Evolutionary conservation across 768 basidiomycete species (phyloP), one percentile per base, ranked within the genome.

Genomic region (Suillus subluteus): DNA sequence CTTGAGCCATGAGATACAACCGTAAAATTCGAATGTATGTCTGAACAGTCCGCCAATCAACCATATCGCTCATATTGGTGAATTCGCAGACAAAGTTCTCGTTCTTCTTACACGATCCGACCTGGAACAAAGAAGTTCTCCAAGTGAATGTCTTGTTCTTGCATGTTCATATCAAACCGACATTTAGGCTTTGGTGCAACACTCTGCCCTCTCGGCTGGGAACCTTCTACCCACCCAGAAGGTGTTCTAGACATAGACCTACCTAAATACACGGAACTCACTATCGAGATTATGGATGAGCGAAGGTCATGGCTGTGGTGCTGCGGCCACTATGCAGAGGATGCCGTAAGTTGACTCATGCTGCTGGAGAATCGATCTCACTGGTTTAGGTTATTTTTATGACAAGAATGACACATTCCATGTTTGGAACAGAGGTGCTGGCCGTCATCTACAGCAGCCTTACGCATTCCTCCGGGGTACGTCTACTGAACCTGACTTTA

Each of bases 221-320:
- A 64, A 7, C 67, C 79, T 4, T 76, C 75, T 35, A 72, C 76
- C 6, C 87, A 87, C 71, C 85, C 86, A 0, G 87, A 88, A 74
- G 87, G 87, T 6, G 80, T 80, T 11, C 76, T 82, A 35, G 52
- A 43, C 12, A 62, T 56, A 18, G 35, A 62, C n/a, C 32, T 62
- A n/a, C 35, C n/a, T 8, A 38, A 37, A 30, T 15, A 55, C 1
- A 54, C 37, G 13, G 61, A 66, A 54, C 61, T 66, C 21, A 50
- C 55, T 18, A 52, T 66, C 6, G 61, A 66, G 41, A 18, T 66
- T 23, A 54, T 66, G 41, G 62, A 62, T 26, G 65, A 55, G 15
- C 62, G 44, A 56, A 43, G 59, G 12, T 37, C 62, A 6, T 37
- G 56, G 23, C 38, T 62, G 18, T 62, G 61, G 65, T 8, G 52